Conservation (phyloP, 2,329 filamentous ascomycete genomes). For the Penicillium sp. region DNA sequence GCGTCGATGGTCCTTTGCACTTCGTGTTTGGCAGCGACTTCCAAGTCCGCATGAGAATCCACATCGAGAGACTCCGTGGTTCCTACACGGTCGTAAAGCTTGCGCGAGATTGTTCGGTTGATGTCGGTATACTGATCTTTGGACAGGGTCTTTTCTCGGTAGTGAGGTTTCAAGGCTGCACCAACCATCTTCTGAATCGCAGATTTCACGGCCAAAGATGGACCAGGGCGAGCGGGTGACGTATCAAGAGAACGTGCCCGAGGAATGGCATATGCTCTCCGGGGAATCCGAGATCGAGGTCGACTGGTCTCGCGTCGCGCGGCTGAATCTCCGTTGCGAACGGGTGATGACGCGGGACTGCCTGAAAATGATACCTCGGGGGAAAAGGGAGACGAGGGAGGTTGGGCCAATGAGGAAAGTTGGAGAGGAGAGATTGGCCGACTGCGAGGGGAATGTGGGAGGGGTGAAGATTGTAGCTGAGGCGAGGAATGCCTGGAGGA, state of each 20-base stretch:
- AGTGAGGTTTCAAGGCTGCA: constrained; percentile 72
- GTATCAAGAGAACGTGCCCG: constrained; percentile 51
- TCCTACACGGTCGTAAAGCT: constrained; percentile 67
- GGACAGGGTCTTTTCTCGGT: constrained; percentile 69
- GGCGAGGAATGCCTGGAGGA: constrained; percentile 41
- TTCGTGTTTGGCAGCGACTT: constrained; percentile 69
- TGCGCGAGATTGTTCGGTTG: constrained; percentile 81
- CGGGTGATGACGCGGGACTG: constrained; percentile 37
- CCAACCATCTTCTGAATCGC: constrained; percentile 86
- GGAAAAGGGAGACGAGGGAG: constrained; percentile 48
- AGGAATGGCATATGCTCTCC: constrained; percentile 17
- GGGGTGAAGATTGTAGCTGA: constrained; percentile 35
- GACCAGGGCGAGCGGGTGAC: constrained; percentile 60
- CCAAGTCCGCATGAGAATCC: constrained; percentile 62
- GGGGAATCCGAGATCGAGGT: constrained; percentile 24
- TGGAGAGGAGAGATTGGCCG: constrained; percentile 35
- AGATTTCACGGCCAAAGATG: constrained; percentile 79
- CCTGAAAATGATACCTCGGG: constrained; percentile 65
- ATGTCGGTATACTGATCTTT: constrained; percentile 89
- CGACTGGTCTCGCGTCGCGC: constrained; percentile 12
- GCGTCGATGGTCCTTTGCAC: constrained; percentile 64
- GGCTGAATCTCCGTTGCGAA: constrained; percentile 5
- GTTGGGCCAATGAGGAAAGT: constrained; percentile 28
- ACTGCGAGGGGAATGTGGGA: constrained; percentile 32
- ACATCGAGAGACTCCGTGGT: constrained; percentile 56